These are phyloP conservation scores for Aspergillus sp. DNA, from an alignment of 2,329 filamentous ascomycete genomes.

Conservation along the genomic window DNA sequence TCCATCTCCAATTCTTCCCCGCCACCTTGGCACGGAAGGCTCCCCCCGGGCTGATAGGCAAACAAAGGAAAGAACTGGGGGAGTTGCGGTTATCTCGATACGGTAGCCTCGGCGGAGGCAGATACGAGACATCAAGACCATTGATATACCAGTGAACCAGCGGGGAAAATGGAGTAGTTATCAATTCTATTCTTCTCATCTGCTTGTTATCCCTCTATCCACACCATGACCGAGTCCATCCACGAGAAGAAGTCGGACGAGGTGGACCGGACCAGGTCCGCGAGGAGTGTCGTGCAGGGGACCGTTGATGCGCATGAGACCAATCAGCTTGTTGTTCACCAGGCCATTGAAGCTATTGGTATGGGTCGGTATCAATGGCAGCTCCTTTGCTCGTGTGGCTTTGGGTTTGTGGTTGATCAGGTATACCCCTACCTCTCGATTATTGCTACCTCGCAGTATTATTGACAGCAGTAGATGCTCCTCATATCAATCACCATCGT, in stretches of 20 bases:
- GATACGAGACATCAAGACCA: too few species aligned
- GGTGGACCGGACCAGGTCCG: background rate
- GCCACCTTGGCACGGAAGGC: too few species aligned
- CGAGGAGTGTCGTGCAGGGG: background rate
- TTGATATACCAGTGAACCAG: too few species aligned
- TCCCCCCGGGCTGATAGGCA: too few species aligned
- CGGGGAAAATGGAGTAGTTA: too few species aligned
- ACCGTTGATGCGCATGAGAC: background rate
- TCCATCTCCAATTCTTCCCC: too few species aligned
- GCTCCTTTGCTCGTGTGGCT: constrained; percentile 10
- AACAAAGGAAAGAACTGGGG: too few species aligned
- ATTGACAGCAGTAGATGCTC: constrained; percentile 4
- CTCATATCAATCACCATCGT: constrained; percentile 8
- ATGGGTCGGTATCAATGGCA: constrained; percentile 20
- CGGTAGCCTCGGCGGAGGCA: too few species aligned
- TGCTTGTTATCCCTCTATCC: too few species aligned
- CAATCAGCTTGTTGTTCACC: background rate
- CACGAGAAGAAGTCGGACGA: background rate
- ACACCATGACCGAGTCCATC: background rate
- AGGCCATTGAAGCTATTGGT: constrained; percentile 15
- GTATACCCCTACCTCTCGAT: background rate
- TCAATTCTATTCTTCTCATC: too few species aligned
- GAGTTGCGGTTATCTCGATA: too few species aligned
- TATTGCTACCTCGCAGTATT: too few species aligned
- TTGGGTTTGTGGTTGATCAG: constrained; percentile 18